Evolutionary conservation across 2,329 filamentous ascomycete genomes (phyloP).

Genomic region (Neoscytalidium dimidiatum): DNA sequence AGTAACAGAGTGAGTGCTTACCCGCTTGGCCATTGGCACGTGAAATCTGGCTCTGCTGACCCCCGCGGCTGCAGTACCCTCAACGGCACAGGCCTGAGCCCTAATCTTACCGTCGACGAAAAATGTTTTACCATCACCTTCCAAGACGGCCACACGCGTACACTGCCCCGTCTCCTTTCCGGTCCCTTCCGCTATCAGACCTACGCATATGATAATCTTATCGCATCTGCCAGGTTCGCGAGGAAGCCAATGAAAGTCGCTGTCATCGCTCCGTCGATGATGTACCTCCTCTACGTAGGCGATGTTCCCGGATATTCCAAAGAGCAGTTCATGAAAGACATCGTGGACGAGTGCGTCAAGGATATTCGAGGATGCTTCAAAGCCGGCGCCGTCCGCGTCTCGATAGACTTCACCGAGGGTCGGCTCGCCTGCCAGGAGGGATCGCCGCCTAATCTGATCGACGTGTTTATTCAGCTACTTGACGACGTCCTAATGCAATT

Average conservation of each 20-base stretch:
- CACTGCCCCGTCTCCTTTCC: slow-evolving; percentile 7
- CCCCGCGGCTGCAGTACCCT: slow-evolving; percentile 2
- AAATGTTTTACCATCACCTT: slow-evolving; percentile 18
- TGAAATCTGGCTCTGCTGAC: background rate
- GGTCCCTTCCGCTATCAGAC: slow-evolving; percentile 18
- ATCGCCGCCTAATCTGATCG: slow-evolving; percentile 14
- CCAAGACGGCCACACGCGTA: slow-evolving; percentile 19
- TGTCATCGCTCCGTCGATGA: slow-evolving; percentile 18
- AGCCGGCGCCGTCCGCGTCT: slow-evolving; percentile 14
- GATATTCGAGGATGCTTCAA: slow-evolving; percentile 17
- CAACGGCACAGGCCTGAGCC: slow-evolving; percentile 12
- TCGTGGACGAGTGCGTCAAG: slow-evolving; percentile 17
- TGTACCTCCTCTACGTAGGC: slow-evolving; percentile 18
- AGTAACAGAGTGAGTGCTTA: slow-evolving; percentile 17
- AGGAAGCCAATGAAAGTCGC: slow-evolving; percentile 17
- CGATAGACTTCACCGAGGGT: slow-evolving; percentile 19
- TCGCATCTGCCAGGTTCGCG: background rate
- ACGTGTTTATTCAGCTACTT: slow-evolving; percentile 14
- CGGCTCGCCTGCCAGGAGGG: slow-evolving; percentile 17
- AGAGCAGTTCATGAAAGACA: slow-evolving; percentile 16
- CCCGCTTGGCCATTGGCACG: background rate
- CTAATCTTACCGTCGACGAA: slow-evolving; percentile 13
- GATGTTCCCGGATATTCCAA: slow-evolving; percentile 18
- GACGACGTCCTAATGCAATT: slow-evolving; percentile 17
- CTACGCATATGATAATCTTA: slow-evolving; percentile 12